Evolutionary conservation across 441 rosid genomes (phyloP), one percentile per base, ranked within the genome.

Genomic region (Erodium trifolium): DNA sequence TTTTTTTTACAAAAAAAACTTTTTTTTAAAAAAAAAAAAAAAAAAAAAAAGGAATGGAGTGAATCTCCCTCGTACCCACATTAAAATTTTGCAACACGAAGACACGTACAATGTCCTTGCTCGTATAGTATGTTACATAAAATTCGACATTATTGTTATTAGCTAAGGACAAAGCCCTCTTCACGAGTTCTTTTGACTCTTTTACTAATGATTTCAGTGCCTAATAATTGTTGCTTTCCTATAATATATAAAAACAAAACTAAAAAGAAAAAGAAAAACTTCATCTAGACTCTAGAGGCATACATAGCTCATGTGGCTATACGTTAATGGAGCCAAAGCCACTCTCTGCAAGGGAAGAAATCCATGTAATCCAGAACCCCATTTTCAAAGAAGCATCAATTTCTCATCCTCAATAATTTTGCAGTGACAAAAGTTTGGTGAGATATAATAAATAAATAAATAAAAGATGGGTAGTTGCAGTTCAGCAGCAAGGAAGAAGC

Each of bases 401-500:
- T 2, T 23, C 27, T 64, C 43, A 57, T 4, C 14, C 19, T 53
- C 19, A 53, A 53, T n/a, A 5, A 23, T 3, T 53, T 53, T 53
- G 4, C 13, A 14, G 16, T 2, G 16, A 31, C 14, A 11, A 55
- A 53, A 68, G 49, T 14, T 23, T 23, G 27, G 27, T 23, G 27
- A 23, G 27, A 23, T 23, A 23, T 23, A 23, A 2, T 23, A 23
- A 23, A 23, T 23, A 29, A 5, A 8, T 37, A 51, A 43, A 63
- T 5, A 14, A 17, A 41, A 19, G 18, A 87, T 87, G 94, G 89
- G 84, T 64, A 75, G 81, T 31, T 80, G 60, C 9, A 5, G 60
- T 4, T 53, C 19, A 13, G 59, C 75, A 37, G 70, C 68, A 11
- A 80, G 86, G 78, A 88, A 82, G 85, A 81, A 66, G 17, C 27